phyloP scores from a whole-genome alignment of 1,284 basidiomycete species.

The Grifola frondosa region DNA sequence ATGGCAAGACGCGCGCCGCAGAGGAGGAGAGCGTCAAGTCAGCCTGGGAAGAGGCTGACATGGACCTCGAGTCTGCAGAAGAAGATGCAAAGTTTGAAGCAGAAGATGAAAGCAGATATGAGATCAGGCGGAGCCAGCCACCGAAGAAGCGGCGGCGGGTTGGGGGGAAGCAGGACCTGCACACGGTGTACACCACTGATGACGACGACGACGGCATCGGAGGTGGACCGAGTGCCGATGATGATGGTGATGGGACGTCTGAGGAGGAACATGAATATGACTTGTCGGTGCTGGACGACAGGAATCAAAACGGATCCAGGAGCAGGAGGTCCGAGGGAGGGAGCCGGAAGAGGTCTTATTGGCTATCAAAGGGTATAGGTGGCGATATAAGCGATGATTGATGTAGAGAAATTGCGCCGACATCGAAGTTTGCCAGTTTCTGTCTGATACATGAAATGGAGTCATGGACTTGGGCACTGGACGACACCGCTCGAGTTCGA shows the following conservation, averaged over 20 bases:
- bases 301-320: constrained; percentile 15
- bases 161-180: constrained; percentile 36
- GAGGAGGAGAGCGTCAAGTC: constrained; percentile 34
- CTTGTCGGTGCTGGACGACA: constrained; percentile 13
- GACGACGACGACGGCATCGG: constrained; percentile 38
- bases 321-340: constrained; percentile 21
- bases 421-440: constrained; percentile 4
- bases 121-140: constrained; percentile 41
- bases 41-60: constrained; percentile 43
- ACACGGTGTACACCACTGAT: constrained; percentile 49
- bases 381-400: constrained; percentile 14
- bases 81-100: constrained; percentile 25
- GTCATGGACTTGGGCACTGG: neutral
- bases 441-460: constrained; percentile 5
- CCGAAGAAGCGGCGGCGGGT: constrained; percentile 48
- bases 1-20: constrained; percentile 14
- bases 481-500: neutral
- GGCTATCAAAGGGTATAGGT: constrained; percentile 43
- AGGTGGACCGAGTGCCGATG: constrained; percentile 14
- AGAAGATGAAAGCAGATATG: constrained; percentile 54
- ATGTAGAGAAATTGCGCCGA: constrained; percentile 4
- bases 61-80: constrained; percentile 32
- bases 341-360: constrained; percentile 40
- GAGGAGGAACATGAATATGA: constrained; percentile 37
- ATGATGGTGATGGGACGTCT: constrained; percentile 23